Conservation (phyloP, 371 early-diverging fungal genomes). For the Caulochytrium protostelioides region DNA sequence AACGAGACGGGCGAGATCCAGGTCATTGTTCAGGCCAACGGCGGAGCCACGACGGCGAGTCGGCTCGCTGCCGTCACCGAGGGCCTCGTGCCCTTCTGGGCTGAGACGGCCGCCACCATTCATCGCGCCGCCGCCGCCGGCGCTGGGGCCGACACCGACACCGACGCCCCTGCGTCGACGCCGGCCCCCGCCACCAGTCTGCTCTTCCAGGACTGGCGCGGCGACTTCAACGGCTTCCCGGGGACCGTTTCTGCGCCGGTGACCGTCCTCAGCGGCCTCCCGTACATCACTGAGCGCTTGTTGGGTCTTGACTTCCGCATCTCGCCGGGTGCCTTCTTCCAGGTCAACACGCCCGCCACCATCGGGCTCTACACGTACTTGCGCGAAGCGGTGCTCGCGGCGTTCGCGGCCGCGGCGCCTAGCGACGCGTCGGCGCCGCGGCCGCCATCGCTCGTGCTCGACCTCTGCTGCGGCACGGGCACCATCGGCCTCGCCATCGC, state of each 20-base stretch:
- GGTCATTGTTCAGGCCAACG: conserved; percentile 39
- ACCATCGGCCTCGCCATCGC: conserved; percentile 69
- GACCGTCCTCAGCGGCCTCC: conserved; percentile 26
- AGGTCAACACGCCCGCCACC: conserved; percentile 51
- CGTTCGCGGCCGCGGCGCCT: not conserved
- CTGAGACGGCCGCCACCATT: too few relatives aligned
- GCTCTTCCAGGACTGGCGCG: conserved; percentile 28
- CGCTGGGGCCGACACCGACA: not conserved
- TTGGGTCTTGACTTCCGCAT: conserved; percentile 33
- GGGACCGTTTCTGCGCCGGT: conserved; percentile 24
- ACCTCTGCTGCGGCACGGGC: conserved; percentile 74
- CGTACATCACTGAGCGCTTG: not conserved
- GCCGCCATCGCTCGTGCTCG: conserved; percentile 31
- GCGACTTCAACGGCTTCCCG: conserved; percentile 31
- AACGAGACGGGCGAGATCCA: conserved; percentile 33
- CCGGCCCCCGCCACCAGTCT: not conserved
- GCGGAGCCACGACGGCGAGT: too few relatives aligned
- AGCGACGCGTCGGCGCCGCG: conserved; percentile 11
- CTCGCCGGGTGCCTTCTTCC: conserved; percentile 56
- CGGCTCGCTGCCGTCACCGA: too few relatives aligned
- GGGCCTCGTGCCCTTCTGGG: conserved; percentile 1
- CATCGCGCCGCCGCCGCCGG: too few relatives aligned
- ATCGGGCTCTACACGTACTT: conserved; percentile 37
- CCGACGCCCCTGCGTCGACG: not conserved
- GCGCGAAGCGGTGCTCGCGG: conserved; percentile 12